phyloP scores from a whole-genome alignment of 164 flowering plant genomes.

The Nymphaea thermarum region DNA sequence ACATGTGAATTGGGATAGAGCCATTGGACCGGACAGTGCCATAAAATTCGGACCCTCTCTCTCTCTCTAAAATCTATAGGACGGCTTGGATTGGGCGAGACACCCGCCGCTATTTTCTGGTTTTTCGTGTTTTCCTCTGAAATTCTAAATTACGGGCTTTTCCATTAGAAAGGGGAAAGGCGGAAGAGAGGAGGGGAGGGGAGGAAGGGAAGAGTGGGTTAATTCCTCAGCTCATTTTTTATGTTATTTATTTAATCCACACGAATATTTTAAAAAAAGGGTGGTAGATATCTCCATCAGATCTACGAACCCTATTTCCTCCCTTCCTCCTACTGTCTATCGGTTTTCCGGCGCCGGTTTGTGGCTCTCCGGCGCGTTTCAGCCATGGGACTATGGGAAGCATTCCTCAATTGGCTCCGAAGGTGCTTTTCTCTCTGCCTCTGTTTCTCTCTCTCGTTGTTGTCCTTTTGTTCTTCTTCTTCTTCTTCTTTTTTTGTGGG shows the following conservation, averaged over 20 bases:
- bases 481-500: not conserved
- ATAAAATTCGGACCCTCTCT: too few relatives aligned
- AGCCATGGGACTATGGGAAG: slow-evolving; percentile 40
- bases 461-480: slow-evolving; percentile 1
- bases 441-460: not conserved
- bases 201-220: not conserved
- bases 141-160: not conserved
- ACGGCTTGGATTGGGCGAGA: not conserved
- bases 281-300: not conserved
- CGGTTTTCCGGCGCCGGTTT: not conserved
- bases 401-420: slow-evolving; percentile 45
- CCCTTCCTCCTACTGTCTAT: not conserved
- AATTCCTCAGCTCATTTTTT: too few relatives aligned
- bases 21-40: too few relatives aligned
- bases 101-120: not conserved
- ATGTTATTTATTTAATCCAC: not conserved
- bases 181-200: too few relatives aligned
- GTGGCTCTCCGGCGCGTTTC: not conserved
- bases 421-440: slow-evolving; percentile 15
- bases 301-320: not conserved
- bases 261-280: not conserved
- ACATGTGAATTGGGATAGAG: too few relatives aligned
- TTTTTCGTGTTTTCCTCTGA: not conserved
- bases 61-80: not conserved
- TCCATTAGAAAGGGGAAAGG: not conserved